Evolutionary conservation across 192 early-diverging fungal genomes (phyloP), one percentile per base, ranked within the genome.

Genomic region (Rhizophagus clarus): DNA sequence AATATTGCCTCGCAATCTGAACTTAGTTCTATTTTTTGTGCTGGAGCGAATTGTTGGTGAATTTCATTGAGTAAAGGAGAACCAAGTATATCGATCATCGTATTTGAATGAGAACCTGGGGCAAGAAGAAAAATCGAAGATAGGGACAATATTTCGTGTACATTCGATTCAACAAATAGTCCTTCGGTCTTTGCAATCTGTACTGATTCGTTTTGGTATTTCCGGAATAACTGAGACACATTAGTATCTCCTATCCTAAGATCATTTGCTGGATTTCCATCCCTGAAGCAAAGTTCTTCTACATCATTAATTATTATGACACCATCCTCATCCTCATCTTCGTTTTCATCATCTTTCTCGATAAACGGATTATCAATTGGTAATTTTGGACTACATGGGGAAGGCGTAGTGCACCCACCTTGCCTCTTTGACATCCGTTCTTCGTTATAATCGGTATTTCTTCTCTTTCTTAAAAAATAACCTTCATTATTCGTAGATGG

Each of bases 61-160:
- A 77, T 77, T 77, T 77, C 45, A 77, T 77, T 56, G n/a, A 66
- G 76, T 17, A 77, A 67, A 14, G 31, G n/a, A 22, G 24, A 77
- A 26, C 76, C 40, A 61, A 77, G 67, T 10, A 67, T 26, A 51
- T 67, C 17, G 12, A 77, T 77, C 42, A 77, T 77, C 11, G 2
- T 77, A 29, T 77, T 77, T 40, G 63, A 77, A n/a, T 77, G 40
- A 45, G 42, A 67, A 66, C 45, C 40, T n/a, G 63, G 10, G 6
- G 32, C 6, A 12, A 77, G 42, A 12, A 77, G 12, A 24, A 77
- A 66, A 31, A 77, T 77, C 28, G 40, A 77, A 20, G 42, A 77
- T 14, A 67, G 24, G 14, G 42, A 77, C 11, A 77, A 45, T n/a
- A 77, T 77, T 77, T 77, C n/a, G 37, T 77, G n/a, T 26, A 77